A percentile compares a stretch with the other conserved stretches of the same genome.
Evolutionary conservation across 2,329 filamentous ascomycete species (phyloP).

Genomic region (Aureobasidium sp.): DNA sequence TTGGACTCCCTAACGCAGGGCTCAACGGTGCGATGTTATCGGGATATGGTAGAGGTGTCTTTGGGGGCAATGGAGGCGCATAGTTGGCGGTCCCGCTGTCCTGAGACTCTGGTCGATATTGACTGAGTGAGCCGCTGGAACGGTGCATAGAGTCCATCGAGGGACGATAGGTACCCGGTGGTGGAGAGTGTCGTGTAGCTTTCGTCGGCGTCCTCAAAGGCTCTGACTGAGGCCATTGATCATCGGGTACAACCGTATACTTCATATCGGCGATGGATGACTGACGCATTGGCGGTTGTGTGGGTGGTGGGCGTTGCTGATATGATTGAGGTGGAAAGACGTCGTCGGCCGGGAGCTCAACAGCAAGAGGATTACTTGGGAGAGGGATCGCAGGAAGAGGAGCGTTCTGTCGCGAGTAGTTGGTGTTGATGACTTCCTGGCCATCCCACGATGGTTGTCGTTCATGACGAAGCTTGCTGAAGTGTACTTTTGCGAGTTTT

Average conservation of each 20-base stretch:
- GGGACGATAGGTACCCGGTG: conserved; percentile 15
- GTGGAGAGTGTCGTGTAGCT: conserved; percentile 18
- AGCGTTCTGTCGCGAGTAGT: background rate
- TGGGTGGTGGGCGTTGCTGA: conserved; percentile 26
- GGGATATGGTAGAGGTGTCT: conserved; percentile 43
- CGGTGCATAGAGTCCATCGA: conserved; percentile 23
- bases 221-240: conserved; percentile 59
- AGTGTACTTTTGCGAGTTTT: conserved; percentile 86
- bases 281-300: conserved; percentile 60
- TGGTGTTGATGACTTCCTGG: conserved; percentile 23
- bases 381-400: conserved; percentile 41
- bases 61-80: conserved; percentile 79
- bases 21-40: conserved; percentile 29
- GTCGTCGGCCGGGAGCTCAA: conserved; percentile 67
- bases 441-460: conserved; percentile 44
- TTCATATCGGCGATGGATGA: conserved; percentile 67
- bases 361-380: conserved; percentile 53
- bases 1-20: conserved; percentile 30
- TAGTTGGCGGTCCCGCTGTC: conserved; percentile 16
- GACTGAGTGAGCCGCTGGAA: conserved; percentile 22
- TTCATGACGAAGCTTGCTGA: conserved; percentile 76
- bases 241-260: conserved; percentile 68
- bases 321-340: conserved; percentile 36
- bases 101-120: conserved; percentile 39
- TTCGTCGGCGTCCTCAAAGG: conserved; percentile 24